phyloP scores from a whole-genome alignment of 2,329 filamentous ascomycete genomes.

The Claviceps citrina region DNA sequence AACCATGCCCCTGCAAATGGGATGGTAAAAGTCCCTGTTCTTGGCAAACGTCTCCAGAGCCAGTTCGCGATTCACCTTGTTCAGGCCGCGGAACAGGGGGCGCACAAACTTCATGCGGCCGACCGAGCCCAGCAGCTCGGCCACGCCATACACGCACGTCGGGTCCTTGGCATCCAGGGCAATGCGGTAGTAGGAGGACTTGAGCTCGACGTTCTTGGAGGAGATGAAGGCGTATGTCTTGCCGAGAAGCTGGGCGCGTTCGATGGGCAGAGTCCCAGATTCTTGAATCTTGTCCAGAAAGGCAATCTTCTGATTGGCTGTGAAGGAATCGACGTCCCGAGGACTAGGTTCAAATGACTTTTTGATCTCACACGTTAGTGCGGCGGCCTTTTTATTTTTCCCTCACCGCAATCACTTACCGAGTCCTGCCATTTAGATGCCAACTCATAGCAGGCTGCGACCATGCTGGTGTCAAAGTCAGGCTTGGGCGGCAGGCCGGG shows the following conservation, averaged over 20 bases:
- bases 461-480: slow-evolving; percentile 74
- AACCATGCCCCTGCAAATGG: slow-evolving; percentile 74
- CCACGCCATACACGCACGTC: slow-evolving; percentile 53
- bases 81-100: slow-evolving; percentile 63
- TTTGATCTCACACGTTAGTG: slow-evolving; percentile 13
- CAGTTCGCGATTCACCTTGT: slow-evolving; percentile 56
- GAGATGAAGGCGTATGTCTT: slow-evolving; percentile 54
- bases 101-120: slow-evolving; percentile 96
- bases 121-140: slow-evolving; percentile 62
- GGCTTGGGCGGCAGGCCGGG: slow-evolving; percentile 84
- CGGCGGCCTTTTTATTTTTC: neutral
- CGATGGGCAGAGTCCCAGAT: slow-evolving; percentile 42
- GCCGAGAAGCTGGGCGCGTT: slow-evolving; percentile 58
- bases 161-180: slow-evolving; percentile 60
- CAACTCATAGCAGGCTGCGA: slow-evolving; percentile 69
- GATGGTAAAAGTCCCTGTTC: slow-evolving; percentile 88
- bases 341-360: slow-evolving; percentile 47
- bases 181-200: slow-evolving; percentile 64
- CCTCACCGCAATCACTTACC: slow-evolving; percentile 16
- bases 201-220: slow-evolving; percentile 78
- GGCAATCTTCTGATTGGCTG: slow-evolving; percentile 78
- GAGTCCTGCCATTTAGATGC: slow-evolving; percentile 64
- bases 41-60: slow-evolving; percentile 73
- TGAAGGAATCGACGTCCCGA: slow-evolving; percentile 58
- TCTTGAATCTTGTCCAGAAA: slow-evolving; percentile 70